Conservation (phyloP, 2,329 filamentous ascomycete species). For the Fusarium sp. region DNA sequence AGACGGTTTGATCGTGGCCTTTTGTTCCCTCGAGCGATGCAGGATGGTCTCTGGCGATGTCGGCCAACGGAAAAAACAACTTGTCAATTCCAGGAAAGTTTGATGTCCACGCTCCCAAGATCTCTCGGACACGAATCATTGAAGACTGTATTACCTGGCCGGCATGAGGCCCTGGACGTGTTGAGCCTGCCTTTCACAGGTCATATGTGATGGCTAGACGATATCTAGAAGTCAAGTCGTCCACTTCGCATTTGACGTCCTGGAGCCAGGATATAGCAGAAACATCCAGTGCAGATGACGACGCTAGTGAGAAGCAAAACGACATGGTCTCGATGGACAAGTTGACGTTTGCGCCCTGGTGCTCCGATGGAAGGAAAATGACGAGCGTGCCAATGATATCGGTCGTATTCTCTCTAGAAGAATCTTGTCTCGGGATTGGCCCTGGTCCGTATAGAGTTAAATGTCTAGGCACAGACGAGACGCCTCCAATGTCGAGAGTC, state of each 20-base stretch:
- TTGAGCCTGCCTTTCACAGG: neutral
- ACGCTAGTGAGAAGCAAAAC: neutral
- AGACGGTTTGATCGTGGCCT: slow-evolving; percentile 8
- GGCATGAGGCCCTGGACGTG: neutral
- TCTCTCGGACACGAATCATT: neutral
- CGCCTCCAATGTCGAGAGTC: neutral
- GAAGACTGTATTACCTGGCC: neutral
- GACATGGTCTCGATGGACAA: slow-evolving; percentile 10
- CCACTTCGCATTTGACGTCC: neutral
- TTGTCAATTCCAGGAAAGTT: neutral
- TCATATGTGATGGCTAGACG: slow-evolving; percentile 25
- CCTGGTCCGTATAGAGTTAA: slow-evolving; percentile 23
- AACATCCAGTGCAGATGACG: slow-evolving; percentile 19
- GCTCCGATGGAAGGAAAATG: slow-evolving; percentile 24
- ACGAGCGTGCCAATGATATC: slow-evolving; percentile 10
- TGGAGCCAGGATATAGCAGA: slow-evolving; percentile 22
- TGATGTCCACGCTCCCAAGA: slow-evolving; percentile 12
- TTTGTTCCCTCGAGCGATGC: neutral
- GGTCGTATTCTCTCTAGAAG: neutral
- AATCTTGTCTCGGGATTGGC: neutral
- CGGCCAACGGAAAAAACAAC: slow-evolving; percentile 17
- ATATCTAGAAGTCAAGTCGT: slow-evolving; percentile 18
- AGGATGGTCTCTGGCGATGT: neutral
- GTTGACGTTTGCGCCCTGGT: slow-evolving; percentile 21
- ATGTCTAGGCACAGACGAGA: neutral